Conservation (phyloP, 208 protist genomes). For the Leptomonas pyrrhocoris region DNA sequence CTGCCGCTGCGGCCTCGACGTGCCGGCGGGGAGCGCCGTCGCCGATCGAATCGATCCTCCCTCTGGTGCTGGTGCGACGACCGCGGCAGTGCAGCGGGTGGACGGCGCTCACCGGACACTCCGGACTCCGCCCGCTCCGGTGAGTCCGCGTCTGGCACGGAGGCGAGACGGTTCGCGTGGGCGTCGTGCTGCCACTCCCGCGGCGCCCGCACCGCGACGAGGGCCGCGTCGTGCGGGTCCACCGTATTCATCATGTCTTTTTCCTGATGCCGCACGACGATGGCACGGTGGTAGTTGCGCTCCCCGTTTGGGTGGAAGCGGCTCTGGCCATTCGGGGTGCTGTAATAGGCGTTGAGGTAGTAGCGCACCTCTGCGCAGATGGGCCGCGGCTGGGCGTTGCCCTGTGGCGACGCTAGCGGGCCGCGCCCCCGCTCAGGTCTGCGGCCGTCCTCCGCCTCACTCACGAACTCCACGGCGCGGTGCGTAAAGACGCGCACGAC, state of each 20-base stretch:
- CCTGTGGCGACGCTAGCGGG: background rate
- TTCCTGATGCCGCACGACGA: slow-evolving; percentile 21
- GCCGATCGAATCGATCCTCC: background rate
- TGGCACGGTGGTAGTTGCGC: slow-evolving; percentile 35
- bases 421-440: background rate
- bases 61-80: background rate
- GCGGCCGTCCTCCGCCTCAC: slow-evolving; percentile 13
- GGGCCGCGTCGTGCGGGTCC: background rate
- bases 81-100: too few relatives aligned
- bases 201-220: slow-evolving; percentile 18
- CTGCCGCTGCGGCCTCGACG: background rate
- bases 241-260: slow-evolving; percentile 12
- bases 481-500: slow-evolving; percentile 41
- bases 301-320: slow-evolving; percentile 19
- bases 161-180: slow-evolving; percentile 20
- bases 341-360: slow-evolving; percentile 33
- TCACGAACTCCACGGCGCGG: slow-evolving; percentile 36
- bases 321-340: slow-evolving; percentile 20
- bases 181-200: slow-evolving; percentile 29
- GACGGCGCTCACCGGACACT: too few relatives aligned
- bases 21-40: background rate
- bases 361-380: slow-evolving; percentile 47
- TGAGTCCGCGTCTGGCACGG: background rate
- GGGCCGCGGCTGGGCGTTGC: background rate
- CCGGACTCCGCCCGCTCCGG: background rate